Evolutionary conservation across 2,329 filamentous ascomycete genomes (phyloP).

Genomic region (Verticillium alfalfae): DNA sequence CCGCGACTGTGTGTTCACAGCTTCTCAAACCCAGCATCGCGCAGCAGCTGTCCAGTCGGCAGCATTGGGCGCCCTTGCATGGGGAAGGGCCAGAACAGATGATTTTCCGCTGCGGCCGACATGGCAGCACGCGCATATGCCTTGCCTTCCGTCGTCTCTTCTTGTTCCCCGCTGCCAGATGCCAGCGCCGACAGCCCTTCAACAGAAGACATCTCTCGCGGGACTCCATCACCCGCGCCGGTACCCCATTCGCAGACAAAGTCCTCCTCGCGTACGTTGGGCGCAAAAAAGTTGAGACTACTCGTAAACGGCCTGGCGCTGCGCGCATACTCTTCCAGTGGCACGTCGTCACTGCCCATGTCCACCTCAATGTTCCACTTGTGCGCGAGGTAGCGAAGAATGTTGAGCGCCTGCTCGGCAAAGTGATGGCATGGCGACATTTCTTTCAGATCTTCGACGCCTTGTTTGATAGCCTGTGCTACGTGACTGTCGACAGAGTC

Average conservation of each 20-base stretch:
- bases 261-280: conserved; percentile 41
- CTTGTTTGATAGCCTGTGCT: conserved; percentile 41
- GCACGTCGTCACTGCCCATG: conserved; percentile 20
- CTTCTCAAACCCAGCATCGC: conserved; percentile 46
- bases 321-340: conserved; percentile 29
- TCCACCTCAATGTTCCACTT: conserved; percentile 55
- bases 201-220: conserved; percentile 1
- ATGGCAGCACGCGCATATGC: not conserved
- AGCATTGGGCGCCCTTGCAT: conserved; percentile 54
- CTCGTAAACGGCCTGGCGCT: conserved; percentile 40
- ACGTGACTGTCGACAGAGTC: conserved; percentile 32
- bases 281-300: conserved; percentile 53
- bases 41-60: conserved; percentile 37
- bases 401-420: conserved; percentile 55
- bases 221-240: conserved; percentile 6
- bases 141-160: conserved; percentile 9
- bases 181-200: not conserved
- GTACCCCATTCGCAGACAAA: conserved; percentile 41
- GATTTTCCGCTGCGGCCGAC: conserved; percentile 40
- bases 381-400: conserved; percentile 50
- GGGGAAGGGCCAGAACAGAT: conserved; percentile 56
- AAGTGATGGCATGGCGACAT: conserved; percentile 59
- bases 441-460: conserved; percentile 52
- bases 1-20: conserved; percentile 15
- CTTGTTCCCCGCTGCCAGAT: not conserved